Base-by-base conservation (phyloP, 805 yeast genomes). In the Hanseniaspora mollemarum region DNA sequence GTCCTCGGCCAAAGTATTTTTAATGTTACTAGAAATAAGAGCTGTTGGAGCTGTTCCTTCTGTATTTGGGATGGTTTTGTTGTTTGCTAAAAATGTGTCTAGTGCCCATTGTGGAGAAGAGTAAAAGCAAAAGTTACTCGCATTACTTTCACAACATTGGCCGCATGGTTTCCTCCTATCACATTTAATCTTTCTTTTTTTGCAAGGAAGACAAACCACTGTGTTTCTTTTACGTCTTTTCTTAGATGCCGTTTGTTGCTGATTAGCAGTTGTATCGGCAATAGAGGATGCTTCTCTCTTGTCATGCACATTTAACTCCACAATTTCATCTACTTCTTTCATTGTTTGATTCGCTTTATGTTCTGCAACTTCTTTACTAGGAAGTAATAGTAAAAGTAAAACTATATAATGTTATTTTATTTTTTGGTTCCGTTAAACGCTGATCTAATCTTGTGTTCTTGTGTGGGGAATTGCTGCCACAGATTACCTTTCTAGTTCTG, bases 101-200 rank as follows among this genome's bases (percentile, higher is more conserved):
- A 45, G 15, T 6, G 54, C 54, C 54, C 54, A 51, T 36, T 51
- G 50, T n/a, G 54, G 54, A 28, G 44, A 35, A n/a, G 49, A 46
- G 19, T 51, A 51, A 29, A 51, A 51, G 32, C 54, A 51, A 22
- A 51, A 51, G 22, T 46, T 42, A 25, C 50, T 46, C 3, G 54
- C 54, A 41, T 51, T 51, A 25, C 51, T 44, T 13, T 35, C 28
- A 5, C 21, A 22, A 36, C 54, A 51, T n/a, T 51, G 49, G 2
- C 39, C 15, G 32, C 54, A 51, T 5, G 54, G 54, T 16, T 51
- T 51, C 19, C 37, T 24, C n/a, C 54, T 45, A 24, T 51, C 54
- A 51, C 54, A 51, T 37, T 45, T 51, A 18, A 51, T 51, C 18
- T 51, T 51, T 28, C 54, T 51, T 31, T 51, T 51, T 31, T 48